Evolutionary conservation across 345 rosid genomes (phyloP), one percentile per base, ranked within the genome.

Genomic region (Angophora floribunda): DNA sequence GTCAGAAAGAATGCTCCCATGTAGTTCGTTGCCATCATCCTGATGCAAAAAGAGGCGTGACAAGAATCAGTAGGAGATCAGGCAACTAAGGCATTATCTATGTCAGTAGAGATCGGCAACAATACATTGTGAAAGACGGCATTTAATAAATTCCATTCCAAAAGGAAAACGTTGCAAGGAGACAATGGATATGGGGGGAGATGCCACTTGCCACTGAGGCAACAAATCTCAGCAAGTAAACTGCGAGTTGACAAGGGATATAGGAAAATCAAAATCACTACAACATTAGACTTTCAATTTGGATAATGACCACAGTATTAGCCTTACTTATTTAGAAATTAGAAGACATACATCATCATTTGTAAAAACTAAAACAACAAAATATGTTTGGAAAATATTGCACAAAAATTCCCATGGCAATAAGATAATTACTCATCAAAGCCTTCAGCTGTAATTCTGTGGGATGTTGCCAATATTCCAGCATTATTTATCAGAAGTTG

Each of bases 401-500:
- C 52, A 85, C 51, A 49, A 15, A 87, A 16, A 10, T 87, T 88
- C n/a, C 86, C 89, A 59, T 8, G 78, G 11, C 63, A 61, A 8
- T 45, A 85, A 87, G 89, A 84, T 85, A 89, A 91, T 91, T 93
- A 97, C 99, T 92, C 88, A 89, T 97, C 99, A 90, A 93, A 94
- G 93, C 98, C 99, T 90, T 96, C 96, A 87, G 93, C 55, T 22
- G 99, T 95, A 15, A 91, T 86, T 28, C 95, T 92, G 59, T 88
- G 87, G 13, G 98, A 92, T 52, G 95, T 93, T 92, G 99, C 98
- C 78, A 97, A 89, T 90, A 97, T 94, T 88, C 99, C 99, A 90
- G 99, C 99, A 89, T 97, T 95, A 91, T 97, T 97, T 57, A 97
- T 93, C 92, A 97, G 91, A 15, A 97, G 94, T 89, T 97, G 99